Conservation (phyloP, 306 rosid species). For the Cicer pinnatifidum region DNA sequence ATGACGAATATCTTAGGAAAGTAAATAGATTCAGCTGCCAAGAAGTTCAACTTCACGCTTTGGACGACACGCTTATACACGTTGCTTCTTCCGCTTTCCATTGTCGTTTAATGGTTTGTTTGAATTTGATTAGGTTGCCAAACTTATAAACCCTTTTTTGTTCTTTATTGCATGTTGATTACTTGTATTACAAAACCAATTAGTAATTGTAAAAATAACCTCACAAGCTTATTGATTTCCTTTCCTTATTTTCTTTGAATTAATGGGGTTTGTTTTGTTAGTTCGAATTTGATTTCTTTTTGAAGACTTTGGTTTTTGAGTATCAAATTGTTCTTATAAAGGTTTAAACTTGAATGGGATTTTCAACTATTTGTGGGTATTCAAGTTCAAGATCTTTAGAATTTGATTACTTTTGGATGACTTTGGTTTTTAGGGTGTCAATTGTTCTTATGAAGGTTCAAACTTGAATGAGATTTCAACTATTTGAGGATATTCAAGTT, state of each 20-base stretch:
- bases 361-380: conserved; percentile 35
- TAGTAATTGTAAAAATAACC: conserved; percentile 14
- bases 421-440: conserved; percentile 24
- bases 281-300: conserved; percentile 26
- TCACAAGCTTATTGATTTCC: background rate
- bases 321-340: conserved; percentile 25
- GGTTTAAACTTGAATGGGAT: conserved; percentile 33
- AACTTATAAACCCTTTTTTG: background rate
- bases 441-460: conserved; percentile 26
- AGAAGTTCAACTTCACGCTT: conserved; percentile 38
- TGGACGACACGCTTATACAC: conserved; percentile 38
- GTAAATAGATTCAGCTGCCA: background rate
- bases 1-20: background rate
- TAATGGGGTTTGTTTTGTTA: conserved; percentile 32
- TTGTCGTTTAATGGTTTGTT: conserved; percentile 33
- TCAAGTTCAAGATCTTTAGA: conserved; percentile 26
- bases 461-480: conserved; percentile 36
- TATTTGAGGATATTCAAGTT: conserved; percentile 31
- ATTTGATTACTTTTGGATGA: conserved; percentile 17
- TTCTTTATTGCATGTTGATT: background rate
- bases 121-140: conserved; percentile 43
- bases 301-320: conserved; percentile 9
- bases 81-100: conserved; percentile 35
- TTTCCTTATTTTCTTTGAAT: background rate
- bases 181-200: conserved; percentile 15